These are phyloP conservation scores for Brassica incana DNA, from an alignment of 345 rosid genomes.

Conservation along the genomic window DNA sequence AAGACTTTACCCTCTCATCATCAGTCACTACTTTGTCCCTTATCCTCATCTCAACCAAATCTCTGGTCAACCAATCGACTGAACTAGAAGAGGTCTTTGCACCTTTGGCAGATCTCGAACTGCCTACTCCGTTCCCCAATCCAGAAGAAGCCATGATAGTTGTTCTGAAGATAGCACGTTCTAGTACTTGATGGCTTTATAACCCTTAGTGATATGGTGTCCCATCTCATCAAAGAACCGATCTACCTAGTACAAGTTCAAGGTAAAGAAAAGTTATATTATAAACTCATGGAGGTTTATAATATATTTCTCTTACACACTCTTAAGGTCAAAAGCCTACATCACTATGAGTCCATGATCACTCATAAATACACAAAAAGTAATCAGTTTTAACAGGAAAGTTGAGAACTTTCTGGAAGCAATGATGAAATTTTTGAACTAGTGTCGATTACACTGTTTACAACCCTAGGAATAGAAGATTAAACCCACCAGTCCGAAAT, in stretches of 20 bases:
- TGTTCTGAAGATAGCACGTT: conserved; percentile 28
- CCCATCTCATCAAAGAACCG: conserved; percentile 46
- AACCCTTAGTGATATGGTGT: conserved; percentile 37
- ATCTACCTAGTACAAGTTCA: conserved; percentile 47
- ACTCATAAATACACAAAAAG: background rate
- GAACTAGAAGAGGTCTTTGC: conserved; percentile 88
- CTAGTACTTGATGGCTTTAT: conserved; percentile 46
- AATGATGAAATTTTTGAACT: background rate
- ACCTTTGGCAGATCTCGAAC: conserved; percentile 85
- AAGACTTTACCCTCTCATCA: conserved; percentile 75
- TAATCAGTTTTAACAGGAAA: conserved; percentile 4
- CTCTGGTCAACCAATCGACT: conserved; percentile 93
- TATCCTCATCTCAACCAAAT: conserved; percentile 91
- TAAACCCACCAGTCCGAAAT: no score
- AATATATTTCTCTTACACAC: no score
- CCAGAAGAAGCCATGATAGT: conserved; percentile 79
- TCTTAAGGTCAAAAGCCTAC: background rate
- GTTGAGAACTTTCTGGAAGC: background rate
- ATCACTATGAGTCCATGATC: background rate
- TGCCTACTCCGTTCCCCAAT: conserved; percentile 90
- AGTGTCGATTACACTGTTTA: conserved; percentile 12
- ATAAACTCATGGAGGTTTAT: background rate
- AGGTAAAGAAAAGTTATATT: conserved; percentile 3
- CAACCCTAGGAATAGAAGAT: background rate
- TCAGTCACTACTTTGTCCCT: conserved; percentile 78